Base-by-base conservation (phyloP, 2,329 filamentous ascomycete genomes). In the Berkeleyomyces rouxiae region DNA sequence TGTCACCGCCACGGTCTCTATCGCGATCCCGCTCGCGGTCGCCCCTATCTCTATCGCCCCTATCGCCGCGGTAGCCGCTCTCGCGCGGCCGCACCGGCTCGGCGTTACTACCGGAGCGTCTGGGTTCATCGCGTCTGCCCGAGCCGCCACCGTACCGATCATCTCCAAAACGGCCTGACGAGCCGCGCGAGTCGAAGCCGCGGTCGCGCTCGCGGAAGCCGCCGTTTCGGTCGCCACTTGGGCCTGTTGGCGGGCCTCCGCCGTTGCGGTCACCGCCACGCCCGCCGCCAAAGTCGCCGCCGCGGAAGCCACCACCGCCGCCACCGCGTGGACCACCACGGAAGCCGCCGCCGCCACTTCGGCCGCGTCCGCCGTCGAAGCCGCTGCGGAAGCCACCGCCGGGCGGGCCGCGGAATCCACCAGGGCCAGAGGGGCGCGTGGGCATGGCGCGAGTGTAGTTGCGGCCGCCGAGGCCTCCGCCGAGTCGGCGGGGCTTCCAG, bases 401-500 rank as follows among this genome's bases (percentile, higher is more conserved):
- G 57, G 80, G 80, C 60, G 82, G 82, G 66, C 63, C 63, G 23
- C 84, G 80, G 72, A 74, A 78, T 40, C 78, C 77, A 40, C 81
- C 82, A 62, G 81, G 82, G 7, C 81, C 79, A 64, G 79, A 86
- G 66, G 89, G 89, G 61, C 89, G 83, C 43, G 86, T 79, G 59
- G 86, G 82, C 67, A 84, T 79, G 13, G 85, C 83, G 74, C 92
- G 95, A 63, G 92, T 97, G 74, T 97, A 97, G 67, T 89, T 88
- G 69, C 93, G 85, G 55, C 92, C 92, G 66, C 93, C 93, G 2
- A 96, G 82, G 57, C 93, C 93, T 67, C 93, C 93, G 64, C 92
- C 93, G 61, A 95, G 86, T 67, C 93, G 86, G 68, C 88, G 86
- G 66, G 93, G 93, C 70, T 88, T 87, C 93, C 93, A 99, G 58